Evolutionary conservation across 176 grass and related monocot genomes (phyloP), one percentile per base, ranked within the genome.

Genomic region (Oryza australiensis): DNA sequence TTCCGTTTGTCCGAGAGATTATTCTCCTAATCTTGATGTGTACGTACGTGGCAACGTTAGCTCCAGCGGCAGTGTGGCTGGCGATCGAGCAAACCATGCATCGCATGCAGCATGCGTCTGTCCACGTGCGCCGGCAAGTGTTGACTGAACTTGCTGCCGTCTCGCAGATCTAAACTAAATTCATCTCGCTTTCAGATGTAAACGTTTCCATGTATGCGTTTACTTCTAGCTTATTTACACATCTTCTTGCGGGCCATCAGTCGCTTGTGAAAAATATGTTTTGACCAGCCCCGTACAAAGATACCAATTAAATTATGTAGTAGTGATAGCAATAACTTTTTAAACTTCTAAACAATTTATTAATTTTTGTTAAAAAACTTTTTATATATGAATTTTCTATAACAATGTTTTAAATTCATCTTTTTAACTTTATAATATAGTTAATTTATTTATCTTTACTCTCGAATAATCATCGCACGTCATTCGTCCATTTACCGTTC

Each of bases 41-140:
- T 12, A 11, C 59, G 1, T 12, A 79, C 22, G 22, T 68, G 30
- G 62, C 2, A 30, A 28, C 33, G 62, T 5, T 66, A 22, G 30
- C 22, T 24, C 14, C 15, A 51, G 37, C 75, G 2, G 45, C 26
- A 33, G 43, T 62, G 68, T 68, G 81, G 75, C 75, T 79, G 80
- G 27, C 65, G 69, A 40, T 0, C 35, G 38, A 68, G 26, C 75
- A 79, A 78, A 84, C 86, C 49, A n/a, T 55, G 18, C 49, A 55
- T 8, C 20, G 49, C 49, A 55, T 8, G 46, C 46, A 14, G 51
- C 51, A 9, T 55, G 51, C 51, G 16, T 2, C 23, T 24, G 1
- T 75, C 64, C 70, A 85, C 64, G 82, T 76, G 38, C 65, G 38
- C 9, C 64, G 70, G 70, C 76, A 20, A 75, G 48, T 70, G 76